phyloP scores from a whole-genome alignment of 2,329 filamentous ascomycete species.

The Nigrospora sphaerica region DNA sequence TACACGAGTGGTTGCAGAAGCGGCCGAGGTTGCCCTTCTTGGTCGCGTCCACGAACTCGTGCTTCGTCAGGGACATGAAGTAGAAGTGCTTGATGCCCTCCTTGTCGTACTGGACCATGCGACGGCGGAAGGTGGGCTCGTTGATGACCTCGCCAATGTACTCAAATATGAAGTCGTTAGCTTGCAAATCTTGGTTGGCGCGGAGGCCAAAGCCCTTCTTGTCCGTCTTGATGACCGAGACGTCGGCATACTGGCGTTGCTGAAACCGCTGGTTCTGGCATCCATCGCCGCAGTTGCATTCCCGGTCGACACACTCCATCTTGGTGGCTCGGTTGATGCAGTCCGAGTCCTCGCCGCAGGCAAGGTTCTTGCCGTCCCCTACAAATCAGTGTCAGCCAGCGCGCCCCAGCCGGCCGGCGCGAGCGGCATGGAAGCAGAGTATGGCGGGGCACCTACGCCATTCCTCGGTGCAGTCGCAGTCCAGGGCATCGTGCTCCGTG shows the following conservation, averaged over 20 bases:
- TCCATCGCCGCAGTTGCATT: conserved; percentile 78
- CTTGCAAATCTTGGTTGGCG: conserved; percentile 66
- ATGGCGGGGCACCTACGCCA: conserved; percentile 64
- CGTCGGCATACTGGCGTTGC: conserved; percentile 79
- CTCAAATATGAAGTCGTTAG: conserved; percentile 92
- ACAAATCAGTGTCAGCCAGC: conserved; percentile 11
- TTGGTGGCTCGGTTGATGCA: conserved; percentile 98
- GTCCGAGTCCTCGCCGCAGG: conserved; percentile 92
- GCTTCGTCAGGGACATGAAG: conserved; percentile 97
- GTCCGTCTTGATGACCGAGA: conserved; percentile 94
- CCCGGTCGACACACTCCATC: conserved; percentile 81
- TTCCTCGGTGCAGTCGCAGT: conserved; percentile 92
- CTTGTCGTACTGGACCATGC: conserved; percentile 89
- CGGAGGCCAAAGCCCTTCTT: conserved; percentile 96
- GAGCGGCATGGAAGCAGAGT: conserved; percentile 6
- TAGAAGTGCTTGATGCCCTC: conserved; percentile 99
- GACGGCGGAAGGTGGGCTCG: conserved; percentile 78
- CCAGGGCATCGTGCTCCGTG: conserved; percentile 82
- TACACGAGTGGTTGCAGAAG: conserved; percentile 99
- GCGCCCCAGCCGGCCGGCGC: conserved; percentile 6
- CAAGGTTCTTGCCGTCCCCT: conserved; percentile 65
- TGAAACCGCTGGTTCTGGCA: conserved; percentile 97
- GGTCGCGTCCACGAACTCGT: conserved; percentile 95
- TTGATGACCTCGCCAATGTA: conserved; percentile 99
- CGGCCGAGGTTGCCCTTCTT: conserved; percentile 93